phyloP scores from a whole-genome alignment of 192 early-diverging fungal species.

The Rhizoclosmatium sp. region DNA sequence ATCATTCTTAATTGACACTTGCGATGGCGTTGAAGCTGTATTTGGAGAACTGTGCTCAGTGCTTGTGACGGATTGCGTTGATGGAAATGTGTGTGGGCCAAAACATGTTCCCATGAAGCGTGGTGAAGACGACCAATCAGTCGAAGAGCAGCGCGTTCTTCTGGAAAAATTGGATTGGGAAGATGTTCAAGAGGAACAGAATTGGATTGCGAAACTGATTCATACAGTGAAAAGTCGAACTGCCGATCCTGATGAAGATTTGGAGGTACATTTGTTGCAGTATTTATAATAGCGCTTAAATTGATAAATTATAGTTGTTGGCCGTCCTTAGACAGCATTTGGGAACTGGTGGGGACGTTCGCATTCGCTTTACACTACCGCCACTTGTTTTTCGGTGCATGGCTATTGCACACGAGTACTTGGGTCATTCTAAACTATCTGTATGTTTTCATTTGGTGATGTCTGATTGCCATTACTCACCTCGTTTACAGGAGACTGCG shows the following conservation, averaged over 20 bases:
- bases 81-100: conserved; percentile 66
- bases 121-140: conserved; percentile 3
- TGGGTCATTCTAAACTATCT: conserved; percentile 48
- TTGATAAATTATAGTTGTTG: conserved; percentile 63
- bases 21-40: conserved; percentile 80
- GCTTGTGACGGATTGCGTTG: conserved; percentile 81
- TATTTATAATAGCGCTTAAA: neutral
- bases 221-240: conserved; percentile 49
- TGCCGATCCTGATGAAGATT: conserved; percentile 79
- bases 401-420: conserved; percentile 57
- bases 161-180: conserved; percentile 78
- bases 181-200: conserved; percentile 93
- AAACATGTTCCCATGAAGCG: conserved; percentile 26
- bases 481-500: conserved; percentile 7
- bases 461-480: neutral
- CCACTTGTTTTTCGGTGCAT: conserved; percentile 78
- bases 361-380: conserved; percentile 93
- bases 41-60: conserved; percentile 80
- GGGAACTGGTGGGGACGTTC: conserved; percentile 85
- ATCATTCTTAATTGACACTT: conserved; percentile 61
- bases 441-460: conserved; percentile 17
- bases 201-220: conserved; percentile 76
- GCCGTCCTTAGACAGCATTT: conserved; percentile 86
- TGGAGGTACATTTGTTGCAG: conserved; percentile 55
- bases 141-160: conserved; percentile 26